These are phyloP conservation scores for Juncus inflexus DNA, from an alignment of 176 grass and related monocot genomes.

Conservation along the genomic window DNA sequence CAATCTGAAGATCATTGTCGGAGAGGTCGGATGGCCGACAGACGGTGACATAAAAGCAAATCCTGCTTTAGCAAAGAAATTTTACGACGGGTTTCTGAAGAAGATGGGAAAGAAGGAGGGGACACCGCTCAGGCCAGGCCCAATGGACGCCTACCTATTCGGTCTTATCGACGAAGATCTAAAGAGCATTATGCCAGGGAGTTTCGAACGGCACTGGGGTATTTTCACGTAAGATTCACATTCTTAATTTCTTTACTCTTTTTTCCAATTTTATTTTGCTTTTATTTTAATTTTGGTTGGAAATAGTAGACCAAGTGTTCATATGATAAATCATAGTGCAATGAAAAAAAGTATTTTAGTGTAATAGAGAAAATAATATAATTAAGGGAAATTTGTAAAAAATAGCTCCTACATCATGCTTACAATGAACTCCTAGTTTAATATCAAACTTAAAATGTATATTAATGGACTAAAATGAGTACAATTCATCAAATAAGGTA, in stretches of 20 bases:
- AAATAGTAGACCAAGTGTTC: too few relatives aligned
- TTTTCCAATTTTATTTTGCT: neutral
- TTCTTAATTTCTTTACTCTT: neutral
- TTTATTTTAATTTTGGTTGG: neutral
- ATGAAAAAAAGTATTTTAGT: too few relatives aligned
- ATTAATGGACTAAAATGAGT: too few relatives aligned
- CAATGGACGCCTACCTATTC: constrained; percentile 73
- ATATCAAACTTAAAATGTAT: too few relatives aligned
- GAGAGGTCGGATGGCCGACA: constrained; percentile 80
- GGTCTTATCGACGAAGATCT: constrained; percentile 75
- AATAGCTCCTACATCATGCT: too few relatives aligned
- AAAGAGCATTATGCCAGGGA: constrained; percentile 68
- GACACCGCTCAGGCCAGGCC: constrained; percentile 51
- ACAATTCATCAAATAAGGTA: neutral
- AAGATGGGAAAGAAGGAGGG: constrained; percentile 55
- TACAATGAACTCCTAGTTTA: too few relatives aligned
- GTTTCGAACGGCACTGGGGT: constrained; percentile 79
- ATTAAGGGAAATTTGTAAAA: too few relatives aligned
- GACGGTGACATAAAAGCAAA: constrained; percentile 68
- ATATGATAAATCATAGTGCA: too few relatives aligned
- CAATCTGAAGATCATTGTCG: constrained; percentile 61
- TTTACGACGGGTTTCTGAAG: constrained; percentile 59
- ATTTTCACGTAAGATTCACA: constrained; percentile 44
- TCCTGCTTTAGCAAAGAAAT: constrained; percentile 33
- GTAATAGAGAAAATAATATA: too few relatives aligned